These are phyloP conservation scores for Omphalea diandra DNA, from an alignment of 441 rosid genomes.

Conservation along the genomic window DNA sequence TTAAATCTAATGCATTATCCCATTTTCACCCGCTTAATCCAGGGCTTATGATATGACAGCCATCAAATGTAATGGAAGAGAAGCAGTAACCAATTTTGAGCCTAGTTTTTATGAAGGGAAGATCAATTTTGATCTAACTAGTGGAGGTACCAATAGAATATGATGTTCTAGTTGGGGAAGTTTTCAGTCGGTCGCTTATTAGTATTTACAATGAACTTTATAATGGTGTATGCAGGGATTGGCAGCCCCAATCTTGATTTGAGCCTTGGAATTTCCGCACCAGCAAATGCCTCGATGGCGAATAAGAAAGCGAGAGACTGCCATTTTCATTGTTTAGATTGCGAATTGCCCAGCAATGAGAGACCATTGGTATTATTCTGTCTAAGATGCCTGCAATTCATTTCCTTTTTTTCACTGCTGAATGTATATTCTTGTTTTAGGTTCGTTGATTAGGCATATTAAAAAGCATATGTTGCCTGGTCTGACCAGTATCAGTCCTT, in stretches of 20 bases:
- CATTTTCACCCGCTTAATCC: constrained; percentile 13
- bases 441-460: too few species aligned
- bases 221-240: constrained; percentile 35
- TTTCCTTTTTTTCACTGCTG: neutral
- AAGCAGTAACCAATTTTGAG: constrained; percentile 78
- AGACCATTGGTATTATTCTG: constrained; percentile 31
- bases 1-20: neutral
- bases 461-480: too few species aligned
- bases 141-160: constrained; percentile 36
- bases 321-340: neutral
- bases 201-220: constrained; percentile 1
- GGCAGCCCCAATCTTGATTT: constrained; percentile 60
- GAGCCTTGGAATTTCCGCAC: constrained; percentile 68
- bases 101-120: constrained; percentile 51
- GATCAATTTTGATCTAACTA: constrained; percentile 30
- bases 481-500: too few species aligned
- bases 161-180: too few species aligned
- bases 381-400: constrained; percentile 3
- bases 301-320: neutral
- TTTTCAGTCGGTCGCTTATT: constrained; percentile 4
- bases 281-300: constrained; percentile 45
- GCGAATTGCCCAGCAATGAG: constrained; percentile 24
- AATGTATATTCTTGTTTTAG: neutral
- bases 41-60: constrained; percentile 93
- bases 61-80: constrained; percentile 60